Conservation (phyloP, 75 land plant genomes). For the Pinus tabuliformis region DNA sequence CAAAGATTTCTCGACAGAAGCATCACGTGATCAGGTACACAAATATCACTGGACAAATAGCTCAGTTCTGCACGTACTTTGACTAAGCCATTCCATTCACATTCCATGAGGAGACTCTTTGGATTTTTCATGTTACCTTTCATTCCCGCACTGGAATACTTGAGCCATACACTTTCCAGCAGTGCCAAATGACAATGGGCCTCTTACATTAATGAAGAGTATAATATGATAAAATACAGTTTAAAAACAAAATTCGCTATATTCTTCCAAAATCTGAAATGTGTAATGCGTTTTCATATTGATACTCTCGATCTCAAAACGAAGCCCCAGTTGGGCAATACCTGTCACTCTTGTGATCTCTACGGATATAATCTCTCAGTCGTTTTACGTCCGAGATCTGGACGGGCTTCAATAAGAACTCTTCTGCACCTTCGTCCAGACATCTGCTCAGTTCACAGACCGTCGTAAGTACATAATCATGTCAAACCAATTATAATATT, state of each 20-base stretch:
- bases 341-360: background rate
- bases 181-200: no score
- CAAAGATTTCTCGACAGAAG: no score
- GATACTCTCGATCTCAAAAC: no score
- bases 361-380: conserved; percentile 6
- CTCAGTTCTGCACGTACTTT: background rate
- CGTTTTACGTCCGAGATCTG: conserved; percentile 25
- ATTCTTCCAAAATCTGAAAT: no score
- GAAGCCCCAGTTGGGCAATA: no score
- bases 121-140: no score
- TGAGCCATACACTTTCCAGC: no score
- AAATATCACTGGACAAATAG: background rate
- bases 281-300: no score
- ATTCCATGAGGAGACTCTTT: background rate
- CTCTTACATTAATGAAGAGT: no score
- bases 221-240: no score
- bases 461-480: background rate
- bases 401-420: conserved; percentile 32
- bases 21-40: no score
- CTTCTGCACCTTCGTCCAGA: conserved; percentile 31
- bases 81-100: background rate
- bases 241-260: no score
- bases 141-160: background rate
- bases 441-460: background rate
- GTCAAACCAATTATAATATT: background rate